Percentiles rank a stretch among this genome's conserved stretches.
Conservation (phyloP, 108 stramenopile genomes). For the Heterococcus sp. region DNA sequence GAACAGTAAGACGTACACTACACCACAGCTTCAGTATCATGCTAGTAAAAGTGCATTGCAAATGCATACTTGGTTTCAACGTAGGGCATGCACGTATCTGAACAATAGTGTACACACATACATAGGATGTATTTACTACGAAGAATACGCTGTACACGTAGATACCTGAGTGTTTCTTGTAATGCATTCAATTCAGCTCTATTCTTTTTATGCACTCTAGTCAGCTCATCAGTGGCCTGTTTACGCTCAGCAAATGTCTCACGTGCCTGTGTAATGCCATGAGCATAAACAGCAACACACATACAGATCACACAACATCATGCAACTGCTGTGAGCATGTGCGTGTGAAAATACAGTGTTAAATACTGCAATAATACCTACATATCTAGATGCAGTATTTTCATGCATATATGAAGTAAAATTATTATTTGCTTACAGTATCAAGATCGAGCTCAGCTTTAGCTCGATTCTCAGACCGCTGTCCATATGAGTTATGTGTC, state of each 20-base stretch:
- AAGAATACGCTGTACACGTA: not conserved
- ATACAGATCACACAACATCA: too few relatives aligned
- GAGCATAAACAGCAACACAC: too few relatives aligned
- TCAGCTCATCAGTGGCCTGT: constrained; percentile 24
- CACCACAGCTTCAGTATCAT: not conserved
- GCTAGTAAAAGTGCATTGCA: not conserved
- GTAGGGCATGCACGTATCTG: not conserved
- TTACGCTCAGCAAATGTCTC: constrained; percentile 23
- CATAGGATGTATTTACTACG: not conserved
- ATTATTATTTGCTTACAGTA: too few relatives aligned
- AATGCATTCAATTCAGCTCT: constrained; percentile 46
- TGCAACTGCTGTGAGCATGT: too few relatives aligned
- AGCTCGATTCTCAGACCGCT: constrained; percentile 48
- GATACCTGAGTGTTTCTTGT: constrained; percentile 37
- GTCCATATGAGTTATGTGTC: constrained; percentile 57
- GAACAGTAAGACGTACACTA: not conserved
- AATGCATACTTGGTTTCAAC: not conserved
- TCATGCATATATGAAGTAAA: too few relatives aligned
- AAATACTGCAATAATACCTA: too few relatives aligned
- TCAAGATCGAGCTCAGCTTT: constrained; percentile 54
- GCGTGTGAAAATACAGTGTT: too few relatives aligned
- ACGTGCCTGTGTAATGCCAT: constrained; percentile 17
- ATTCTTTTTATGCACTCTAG: constrained; percentile 8
- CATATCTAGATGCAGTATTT: too few relatives aligned
- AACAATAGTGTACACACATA: not conserved